These are phyloP conservation scores for Eleusine coracana DNA, from an alignment of 176 grass and related monocot genomes.

Conservation along the genomic window DNA sequence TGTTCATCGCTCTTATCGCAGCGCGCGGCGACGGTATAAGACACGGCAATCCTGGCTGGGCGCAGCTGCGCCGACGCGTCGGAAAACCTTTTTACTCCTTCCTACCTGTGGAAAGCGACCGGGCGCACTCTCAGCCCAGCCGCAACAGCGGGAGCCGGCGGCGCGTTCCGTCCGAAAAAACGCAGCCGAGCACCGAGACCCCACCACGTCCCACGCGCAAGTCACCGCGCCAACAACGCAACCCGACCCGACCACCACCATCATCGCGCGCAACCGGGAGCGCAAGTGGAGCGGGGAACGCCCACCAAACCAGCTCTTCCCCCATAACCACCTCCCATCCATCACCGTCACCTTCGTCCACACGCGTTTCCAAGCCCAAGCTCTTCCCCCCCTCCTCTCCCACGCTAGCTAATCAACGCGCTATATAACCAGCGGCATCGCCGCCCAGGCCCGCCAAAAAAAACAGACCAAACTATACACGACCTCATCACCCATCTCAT, in stretches of 20 bases:
- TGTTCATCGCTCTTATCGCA: background rate
- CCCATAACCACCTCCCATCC: background rate
- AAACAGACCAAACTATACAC: background rate
- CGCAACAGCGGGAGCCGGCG: background rate
- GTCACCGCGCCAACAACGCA: constrained; percentile 13
- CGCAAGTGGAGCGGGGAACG: background rate
- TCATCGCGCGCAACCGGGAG: background rate
- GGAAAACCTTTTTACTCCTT: background rate
- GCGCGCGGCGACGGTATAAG: background rate
- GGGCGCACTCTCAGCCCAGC: background rate
- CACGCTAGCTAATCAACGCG: background rate
- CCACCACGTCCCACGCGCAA: background rate
- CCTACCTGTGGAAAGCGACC: constrained; percentile 6
- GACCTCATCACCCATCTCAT: background rate
- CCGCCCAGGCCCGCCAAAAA: constrained; percentile 5
- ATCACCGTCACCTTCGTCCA: constrained; percentile 39
- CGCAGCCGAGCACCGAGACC: no score
- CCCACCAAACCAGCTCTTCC: constrained; percentile 24
- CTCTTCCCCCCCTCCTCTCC: background rate
- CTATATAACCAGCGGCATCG: constrained; percentile 38
- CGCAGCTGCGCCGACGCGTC: background rate
- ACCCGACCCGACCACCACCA: background rate
- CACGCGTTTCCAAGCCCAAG: constrained; percentile 48
- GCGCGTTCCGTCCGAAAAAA: no score
- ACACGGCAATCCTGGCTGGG: background rate